phyloP scores from a whole-genome alignment of 495 filamentous ascomycete species.

The Aspergillus mulundensis region DNA sequence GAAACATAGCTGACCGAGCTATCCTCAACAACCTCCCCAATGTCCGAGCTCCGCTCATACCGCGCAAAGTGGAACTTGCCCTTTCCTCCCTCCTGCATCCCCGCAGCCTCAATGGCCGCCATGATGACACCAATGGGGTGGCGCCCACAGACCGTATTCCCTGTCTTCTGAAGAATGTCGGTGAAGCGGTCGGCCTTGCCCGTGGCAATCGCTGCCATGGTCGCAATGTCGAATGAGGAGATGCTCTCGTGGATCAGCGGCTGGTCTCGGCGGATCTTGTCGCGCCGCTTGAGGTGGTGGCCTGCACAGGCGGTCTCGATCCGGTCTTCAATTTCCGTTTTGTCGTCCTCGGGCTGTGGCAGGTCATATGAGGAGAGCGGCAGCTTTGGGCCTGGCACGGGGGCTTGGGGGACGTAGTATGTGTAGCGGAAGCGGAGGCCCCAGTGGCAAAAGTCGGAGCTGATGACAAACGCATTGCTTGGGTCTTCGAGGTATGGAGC shows the following conservation, averaged over 20 bases:
- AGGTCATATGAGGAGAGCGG: constrained; percentile 39
- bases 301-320: constrained; percentile 34
- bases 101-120: constrained; percentile 71
- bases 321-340: constrained; percentile 21
- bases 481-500: constrained; percentile 75
- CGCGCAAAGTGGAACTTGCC: constrained; percentile 78
- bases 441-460: constrained; percentile 98
- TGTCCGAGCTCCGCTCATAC: constrained; percentile 86
- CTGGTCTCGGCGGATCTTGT: constrained; percentile 31
- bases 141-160: constrained; percentile 90
- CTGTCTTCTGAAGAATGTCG: constrained; percentile 62
- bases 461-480: constrained; percentile 77
- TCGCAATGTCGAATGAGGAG: constrained; percentile 68
- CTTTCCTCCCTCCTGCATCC: constrained; percentile 34
- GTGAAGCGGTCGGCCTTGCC: constrained; percentile 68
- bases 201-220: constrained; percentile 77
- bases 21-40: constrained; percentile 58
- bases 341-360: constrained; percentile 35
- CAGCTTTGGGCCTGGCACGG: constrained; percentile 35
- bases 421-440: constrained; percentile 83
- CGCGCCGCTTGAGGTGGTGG: constrained; percentile 34
- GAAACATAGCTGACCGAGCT: constrained; percentile 91
- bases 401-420: constrained; percentile 60
- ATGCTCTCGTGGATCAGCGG: constrained; percentile 84
- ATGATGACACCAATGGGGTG: constrained; percentile 96